Conservation (phyloP, 2,329 filamentous ascomycete species). For the Chaetomium strumarium region DNA sequence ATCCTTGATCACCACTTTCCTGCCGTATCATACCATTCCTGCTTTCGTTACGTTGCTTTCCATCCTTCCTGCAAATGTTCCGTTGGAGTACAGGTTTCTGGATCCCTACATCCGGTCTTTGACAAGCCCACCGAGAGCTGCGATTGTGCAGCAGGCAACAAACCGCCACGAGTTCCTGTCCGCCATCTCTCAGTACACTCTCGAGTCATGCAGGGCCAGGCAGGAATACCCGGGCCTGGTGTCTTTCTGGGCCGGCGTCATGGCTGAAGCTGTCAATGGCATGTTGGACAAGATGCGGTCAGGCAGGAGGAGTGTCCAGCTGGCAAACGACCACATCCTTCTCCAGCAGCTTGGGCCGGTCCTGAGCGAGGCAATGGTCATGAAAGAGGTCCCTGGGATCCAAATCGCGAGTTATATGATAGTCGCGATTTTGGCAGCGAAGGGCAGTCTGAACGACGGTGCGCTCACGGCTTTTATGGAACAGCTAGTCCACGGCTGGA, state of each 20-base stretch:
- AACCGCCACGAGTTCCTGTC: slow-evolving; percentile 72
- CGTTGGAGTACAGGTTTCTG: slow-evolving; percentile 74
- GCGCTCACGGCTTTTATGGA: slow-evolving; percentile 87
- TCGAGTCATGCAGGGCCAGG: slow-evolving; percentile 64
- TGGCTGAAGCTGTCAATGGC: slow-evolving; percentile 76
- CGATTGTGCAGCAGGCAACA: slow-evolving; percentile 76
- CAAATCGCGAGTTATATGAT: slow-evolving; percentile 91
- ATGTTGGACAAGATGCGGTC: slow-evolving; percentile 74
- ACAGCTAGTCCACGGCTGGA: slow-evolving; percentile 73
- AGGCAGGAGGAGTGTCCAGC: slow-evolving; percentile 68
- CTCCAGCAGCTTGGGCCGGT: slow-evolving; percentile 60
- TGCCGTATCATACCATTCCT: slow-evolving; percentile 85
- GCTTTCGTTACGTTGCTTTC: slow-evolving; percentile 82
- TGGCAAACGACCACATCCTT: slow-evolving; percentile 74
- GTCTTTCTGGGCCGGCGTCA: slow-evolving; percentile 86
- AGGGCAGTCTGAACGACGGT: slow-evolving; percentile 70
- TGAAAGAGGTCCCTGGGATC: slow-evolving; percentile 70
- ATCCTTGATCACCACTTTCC: slow-evolving; percentile 72
- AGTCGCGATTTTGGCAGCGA: slow-evolving; percentile 75
- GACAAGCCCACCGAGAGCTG: slow-evolving; percentile 69
- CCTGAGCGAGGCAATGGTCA: slow-evolving; percentile 69
- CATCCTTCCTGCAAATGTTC: slow-evolving; percentile 72
- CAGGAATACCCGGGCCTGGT: slow-evolving; percentile 73
- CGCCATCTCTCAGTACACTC: slow-evolving; percentile 69
- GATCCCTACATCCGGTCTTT: slow-evolving; percentile 77